Conservation (phyloP, 2,329 filamentous ascomycete species). For the Teratosphaeria viscida region DNA sequence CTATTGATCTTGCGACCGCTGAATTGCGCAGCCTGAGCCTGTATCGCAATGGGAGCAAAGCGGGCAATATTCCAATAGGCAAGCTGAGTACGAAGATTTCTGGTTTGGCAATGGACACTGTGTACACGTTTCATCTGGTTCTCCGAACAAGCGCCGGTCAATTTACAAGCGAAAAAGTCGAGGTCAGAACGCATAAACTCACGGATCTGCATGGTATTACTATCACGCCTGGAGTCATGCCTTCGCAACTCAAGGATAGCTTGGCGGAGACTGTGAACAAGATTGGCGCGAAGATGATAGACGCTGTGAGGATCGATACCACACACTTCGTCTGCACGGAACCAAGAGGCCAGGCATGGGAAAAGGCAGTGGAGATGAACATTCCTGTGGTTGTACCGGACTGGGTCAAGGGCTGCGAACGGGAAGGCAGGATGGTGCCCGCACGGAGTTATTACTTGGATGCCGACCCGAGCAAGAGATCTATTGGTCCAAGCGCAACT, state of each 20-base stretch:
- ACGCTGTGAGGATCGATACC: conserved; percentile 87
- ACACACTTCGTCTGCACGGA: conserved; percentile 98
- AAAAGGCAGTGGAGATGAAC: conserved; percentile 95
- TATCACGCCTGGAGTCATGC: conserved; percentile 80
- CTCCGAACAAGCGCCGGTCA: conserved; percentile 85
- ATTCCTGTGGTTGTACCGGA: conserved; percentile 94
- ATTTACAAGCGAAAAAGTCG: conserved; percentile 70
- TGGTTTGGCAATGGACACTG: conserved; percentile 88
- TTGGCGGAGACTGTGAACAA: conserved; percentile 67
- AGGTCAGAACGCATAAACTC: conserved; percentile 94
- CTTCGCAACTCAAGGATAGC: conserved; percentile 59
- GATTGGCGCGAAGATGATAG: conserved; percentile 86
- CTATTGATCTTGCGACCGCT: conserved; percentile 83
- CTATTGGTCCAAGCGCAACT: conserved; percentile 33
- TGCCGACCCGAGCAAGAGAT: conserved; percentile 58
- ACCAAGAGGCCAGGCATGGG: conserved; percentile 79
- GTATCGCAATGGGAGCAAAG: conserved; percentile 94
- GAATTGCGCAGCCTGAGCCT: conserved; percentile 81
- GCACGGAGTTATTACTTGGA: conserved; percentile 95
- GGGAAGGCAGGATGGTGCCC: conserved; percentile 81
- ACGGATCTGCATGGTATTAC: conserved; percentile 93
- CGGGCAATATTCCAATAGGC: conserved; percentile 82
- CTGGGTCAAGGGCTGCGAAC: conserved; percentile 95
- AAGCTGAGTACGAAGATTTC: conserved; percentile 96
- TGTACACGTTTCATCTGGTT: conserved; percentile 90